Conservation (phyloP, 768 basidiomycete species). For the Phallus indusiatus region DNA sequence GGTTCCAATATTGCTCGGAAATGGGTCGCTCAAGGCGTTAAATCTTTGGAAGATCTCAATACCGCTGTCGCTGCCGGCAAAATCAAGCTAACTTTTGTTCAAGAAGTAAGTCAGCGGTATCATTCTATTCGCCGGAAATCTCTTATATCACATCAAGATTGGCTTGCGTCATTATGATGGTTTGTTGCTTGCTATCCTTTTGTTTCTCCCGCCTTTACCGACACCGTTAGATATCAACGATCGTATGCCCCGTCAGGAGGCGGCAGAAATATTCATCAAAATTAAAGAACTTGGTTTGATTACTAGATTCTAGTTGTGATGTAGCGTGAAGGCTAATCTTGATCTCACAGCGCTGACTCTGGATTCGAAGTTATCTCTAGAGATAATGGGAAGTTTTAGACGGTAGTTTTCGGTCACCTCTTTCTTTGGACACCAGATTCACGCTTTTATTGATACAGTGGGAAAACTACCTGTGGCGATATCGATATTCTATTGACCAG, state of each 20-base stretch:
- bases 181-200: slow-evolving; percentile 18
- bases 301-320: not conserved
- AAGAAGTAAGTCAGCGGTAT: slow-evolving; percentile 27
- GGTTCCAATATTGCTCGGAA: slow-evolving; percentile 56
- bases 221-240: slow-evolving; percentile 57
- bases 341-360: slow-evolving; percentile 51
- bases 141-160: slow-evolving; percentile 24
- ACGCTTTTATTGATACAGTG: slow-evolving; percentile 33
- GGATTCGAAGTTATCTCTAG: slow-evolving; percentile 61
- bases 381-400: slow-evolving; percentile 90
- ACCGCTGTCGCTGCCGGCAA: slow-evolving; percentile 41
- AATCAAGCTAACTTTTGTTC: slow-evolving; percentile 45
- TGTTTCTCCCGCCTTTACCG: not conserved
- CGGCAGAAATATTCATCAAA: slow-evolving; percentile 56
- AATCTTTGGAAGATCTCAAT: slow-evolving; percentile 67
- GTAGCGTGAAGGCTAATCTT: not conserved
- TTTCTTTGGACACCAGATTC: not conserved
- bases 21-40: slow-evolving; percentile 70
- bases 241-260: slow-evolving; percentile 81
- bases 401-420: slow-evolving; percentile 32
- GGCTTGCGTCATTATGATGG: slow-evolving; percentile 66
- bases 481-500: slow-evolving; percentile 87
- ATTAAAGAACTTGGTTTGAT: slow-evolving; percentile 60
- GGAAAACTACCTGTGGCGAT: slow-evolving; percentile 78
- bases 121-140: not conserved